A percentile compares a stretch with the other conserved stretches of the same genome.
phyloP scores from a whole-genome alignment of 768 basidiomycete species.

The Auricularia heimuer region DNA sequence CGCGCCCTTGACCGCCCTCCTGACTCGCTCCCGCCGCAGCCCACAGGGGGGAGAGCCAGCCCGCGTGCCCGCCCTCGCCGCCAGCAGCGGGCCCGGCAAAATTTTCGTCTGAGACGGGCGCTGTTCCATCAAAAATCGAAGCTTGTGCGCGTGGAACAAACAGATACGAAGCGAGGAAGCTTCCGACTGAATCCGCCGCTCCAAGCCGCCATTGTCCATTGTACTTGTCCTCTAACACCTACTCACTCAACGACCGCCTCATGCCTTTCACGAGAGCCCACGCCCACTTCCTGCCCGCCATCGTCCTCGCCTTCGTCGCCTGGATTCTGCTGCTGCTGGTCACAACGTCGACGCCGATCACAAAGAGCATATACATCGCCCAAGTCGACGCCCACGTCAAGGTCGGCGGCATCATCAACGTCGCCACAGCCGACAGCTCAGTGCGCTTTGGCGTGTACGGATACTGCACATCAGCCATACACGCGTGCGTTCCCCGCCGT shows the following conservation, averaged over 20 bases:
- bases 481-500: conserved; percentile 26
- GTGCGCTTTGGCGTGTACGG: conserved; percentile 56
- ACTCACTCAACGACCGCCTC: neutral
- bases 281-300: conserved; percentile 24
- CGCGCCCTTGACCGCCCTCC: neutral
- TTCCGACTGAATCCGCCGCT: too few relatives aligned
- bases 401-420: conserved; percentile 14
- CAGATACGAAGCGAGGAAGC: too few relatives aligned
- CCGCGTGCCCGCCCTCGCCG: too few relatives aligned
- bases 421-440: conserved; percentile 25
- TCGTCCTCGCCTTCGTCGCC: conserved; percentile 38
- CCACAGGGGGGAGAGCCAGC: too few relatives aligned
- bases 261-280: conserved; percentile 10
- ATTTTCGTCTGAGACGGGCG: too few relatives aligned
- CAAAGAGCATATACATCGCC: conserved; percentile 46
- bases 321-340: conserved; percentile 55
- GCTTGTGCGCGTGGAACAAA: too few relatives aligned
- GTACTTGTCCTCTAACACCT: too few relatives aligned
- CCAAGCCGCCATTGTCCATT: too few relatives aligned
- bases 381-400: conserved; percentile 29
- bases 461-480: conserved; percentile 42
- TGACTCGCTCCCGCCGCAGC: neutral
- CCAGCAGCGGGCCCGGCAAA: too few relatives aligned
- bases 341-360: conserved; percentile 52
- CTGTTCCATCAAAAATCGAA: too few relatives aligned